phyloP scores from a whole-genome alignment of 2,329 filamentous ascomycete species.

The Nemania bipapillata region DNA sequence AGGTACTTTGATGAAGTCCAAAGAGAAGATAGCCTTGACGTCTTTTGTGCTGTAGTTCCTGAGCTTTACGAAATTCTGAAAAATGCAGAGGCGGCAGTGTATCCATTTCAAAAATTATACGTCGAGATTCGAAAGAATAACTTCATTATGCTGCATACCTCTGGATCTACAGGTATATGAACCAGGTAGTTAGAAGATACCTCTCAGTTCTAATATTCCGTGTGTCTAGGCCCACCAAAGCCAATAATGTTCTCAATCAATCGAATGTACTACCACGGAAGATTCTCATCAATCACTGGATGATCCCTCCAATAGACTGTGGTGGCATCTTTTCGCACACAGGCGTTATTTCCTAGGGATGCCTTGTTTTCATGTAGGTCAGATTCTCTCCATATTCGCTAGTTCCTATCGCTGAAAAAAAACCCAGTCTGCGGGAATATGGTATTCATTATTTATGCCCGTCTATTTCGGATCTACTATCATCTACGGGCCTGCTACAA shows the following conservation, averaged over 20 bases:
- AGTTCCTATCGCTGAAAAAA: background rate
- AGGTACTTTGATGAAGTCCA: constrained; percentile 19
- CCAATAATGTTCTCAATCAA: constrained; percentile 21
- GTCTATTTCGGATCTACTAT: constrained; percentile 19
- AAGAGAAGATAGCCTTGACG: constrained; percentile 8
- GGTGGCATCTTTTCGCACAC: constrained; percentile 23
- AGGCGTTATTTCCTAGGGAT: constrained; percentile 20
- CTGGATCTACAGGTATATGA: constrained; percentile 22
- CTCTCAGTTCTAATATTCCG: background rate
- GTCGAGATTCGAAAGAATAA: constrained; percentile 11
- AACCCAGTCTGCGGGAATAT: constrained; percentile 14
- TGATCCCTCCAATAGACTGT: constrained; percentile 17
- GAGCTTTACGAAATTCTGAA: constrained; percentile 14
- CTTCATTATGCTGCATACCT: constrained; percentile 23
- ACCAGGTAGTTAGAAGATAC: background rate
- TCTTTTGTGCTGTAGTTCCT: constrained; percentile 12
- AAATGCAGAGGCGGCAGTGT: background rate
- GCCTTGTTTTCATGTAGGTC: constrained; percentile 20
- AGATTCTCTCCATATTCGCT: background rate
- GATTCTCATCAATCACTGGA: constrained; percentile 19
- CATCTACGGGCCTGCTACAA: constrained; percentile 18
- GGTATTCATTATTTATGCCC: constrained; percentile 14
- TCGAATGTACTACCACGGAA: constrained; percentile 19
- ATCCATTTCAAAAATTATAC: constrained; percentile 15
- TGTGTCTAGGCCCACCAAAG: constrained; percentile 18